Conservation (phyloP, 1,139 yeast species). For the Saccharomycopsis phalli region DNA sequence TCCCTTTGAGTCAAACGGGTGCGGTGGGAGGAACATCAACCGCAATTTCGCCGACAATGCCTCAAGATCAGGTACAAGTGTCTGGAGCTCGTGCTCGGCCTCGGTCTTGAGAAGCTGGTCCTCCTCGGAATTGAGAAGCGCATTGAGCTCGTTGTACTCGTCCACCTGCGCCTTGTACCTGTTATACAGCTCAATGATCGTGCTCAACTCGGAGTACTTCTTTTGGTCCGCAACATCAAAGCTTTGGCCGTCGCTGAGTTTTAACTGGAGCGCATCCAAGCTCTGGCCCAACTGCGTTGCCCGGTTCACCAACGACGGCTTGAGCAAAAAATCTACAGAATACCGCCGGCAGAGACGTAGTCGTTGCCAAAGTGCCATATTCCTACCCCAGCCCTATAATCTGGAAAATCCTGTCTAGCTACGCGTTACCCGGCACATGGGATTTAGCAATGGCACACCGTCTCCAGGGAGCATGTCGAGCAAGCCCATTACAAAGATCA, state of each 20-base stretch:
- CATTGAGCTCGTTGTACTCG: conserved; percentile 34
- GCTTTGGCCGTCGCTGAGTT: conserved; percentile 33
- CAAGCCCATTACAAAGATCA: conserved; percentile 14
- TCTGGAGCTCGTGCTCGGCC: conserved; percentile 29
- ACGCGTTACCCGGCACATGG: too few relatives aligned
- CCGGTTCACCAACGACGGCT: conserved; percentile 54
- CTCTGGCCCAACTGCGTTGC: conserved; percentile 49
- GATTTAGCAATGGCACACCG: too few relatives aligned
- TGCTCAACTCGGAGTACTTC: conserved; percentile 45
- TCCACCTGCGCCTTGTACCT: conserved; percentile 33
- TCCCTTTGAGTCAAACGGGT: conserved; percentile 67
- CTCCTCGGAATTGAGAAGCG: conserved; percentile 25
- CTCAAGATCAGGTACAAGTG: conserved; percentile 26
- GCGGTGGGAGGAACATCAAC: conserved; percentile 59
- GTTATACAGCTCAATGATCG: conserved; percentile 43
- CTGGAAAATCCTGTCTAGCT: too few relatives aligned
- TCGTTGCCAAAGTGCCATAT: not conserved
- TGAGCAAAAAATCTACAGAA: too few relatives aligned
- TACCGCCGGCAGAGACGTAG: too few relatives aligned
- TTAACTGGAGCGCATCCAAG: conserved; percentile 27
- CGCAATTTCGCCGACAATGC: conserved; percentile 40
- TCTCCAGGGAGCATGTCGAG: not conserved
- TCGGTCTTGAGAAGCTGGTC: conserved; percentile 25
- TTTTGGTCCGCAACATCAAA: conserved; percentile 53
- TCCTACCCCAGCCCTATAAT: too few relatives aligned